Conservation (phyloP, 805 yeast species). For the Saturnispora kantuleensis region DNA sequence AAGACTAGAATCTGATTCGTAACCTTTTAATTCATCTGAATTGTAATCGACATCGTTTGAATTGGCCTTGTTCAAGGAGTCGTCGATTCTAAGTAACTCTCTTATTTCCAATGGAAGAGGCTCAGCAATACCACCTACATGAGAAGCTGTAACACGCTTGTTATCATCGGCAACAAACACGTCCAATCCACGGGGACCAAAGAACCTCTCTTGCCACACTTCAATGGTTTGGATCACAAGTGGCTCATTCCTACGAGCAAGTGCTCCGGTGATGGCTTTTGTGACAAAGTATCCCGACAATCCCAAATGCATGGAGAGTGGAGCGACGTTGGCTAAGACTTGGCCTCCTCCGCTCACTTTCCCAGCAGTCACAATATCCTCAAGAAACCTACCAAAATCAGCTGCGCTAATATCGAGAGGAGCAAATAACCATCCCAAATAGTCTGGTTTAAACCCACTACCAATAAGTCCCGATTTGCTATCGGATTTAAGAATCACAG, state of each 20-base stretch:
- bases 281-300: not conserved
- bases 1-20: not conserved
- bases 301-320: not conserved
- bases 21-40: not conserved
- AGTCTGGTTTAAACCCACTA: not conserved
- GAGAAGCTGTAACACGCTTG: not conserved
- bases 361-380: not conserved
- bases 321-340: not conserved
- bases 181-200: not conserved
- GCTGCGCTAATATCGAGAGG: not conserved
- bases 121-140: not conserved
- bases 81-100: not conserved
- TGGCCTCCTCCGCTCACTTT: not conserved
- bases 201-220: not conserved
- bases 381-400: not conserved
- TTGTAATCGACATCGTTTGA: not conserved
- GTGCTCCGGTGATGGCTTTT: not conserved
- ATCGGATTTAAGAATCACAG: not conserved
- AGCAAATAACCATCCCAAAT: not conserved
- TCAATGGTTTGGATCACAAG: not conserved
- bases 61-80: not conserved
- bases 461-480: not conserved
- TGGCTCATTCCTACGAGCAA: not conserved
- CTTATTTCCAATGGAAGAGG: not conserved
- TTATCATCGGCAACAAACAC: not conserved